Evolutionary conservation across 176 grass and related monocot genomes (phyloP), one percentile per base, ranked within the genome.

Genomic region (Typha latifolia): DNA sequence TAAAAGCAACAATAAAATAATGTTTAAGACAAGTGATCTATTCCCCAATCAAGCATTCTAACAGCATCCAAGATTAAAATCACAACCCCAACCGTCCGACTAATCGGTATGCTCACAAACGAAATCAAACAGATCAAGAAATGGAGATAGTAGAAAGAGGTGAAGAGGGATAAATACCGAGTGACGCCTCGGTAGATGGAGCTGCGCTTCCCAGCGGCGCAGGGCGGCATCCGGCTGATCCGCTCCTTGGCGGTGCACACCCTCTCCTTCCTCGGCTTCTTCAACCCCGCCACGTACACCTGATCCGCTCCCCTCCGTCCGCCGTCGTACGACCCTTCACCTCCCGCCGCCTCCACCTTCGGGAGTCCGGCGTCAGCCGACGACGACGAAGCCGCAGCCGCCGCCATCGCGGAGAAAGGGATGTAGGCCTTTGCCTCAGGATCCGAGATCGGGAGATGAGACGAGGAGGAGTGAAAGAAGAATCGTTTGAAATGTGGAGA

Each of bases 151-250:
- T 29, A 34, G 62, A 5, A 15, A 29, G 27, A 29, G 26, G 7
- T 20, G 24, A 10, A n/a, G 27, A 18, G 1, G 6, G 53, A 7
- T 59, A 21, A 21, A 59, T 78, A 99, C 95, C 95, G 82, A 51
- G 95, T 99, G 70, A 99, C 95, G 18, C 89, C 95, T 53, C 95
- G 78, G 73, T 99, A 99, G 89, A 99, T 99, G 72, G 95, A 99
- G 83, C 89, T 99, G 63, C 95, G 83, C 76, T 99, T 99, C 59
- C 95, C 95, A 10, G 95, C 95, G 68, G 84, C 89, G 62, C 95
- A 94, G 29, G 95, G 95, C 20, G 89, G 82, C 89, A 99, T 99
- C 66, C 95, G 95, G 79, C 95, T 99, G 86, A 99, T 99, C 72
- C 95, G 81, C 64, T 99, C 95, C 90, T 99, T 99, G 68, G 95